These are phyloP conservation scores for Cicer arietinum DNA, from an alignment of 306 rosid genomes.

Conservation along the genomic window DNA sequence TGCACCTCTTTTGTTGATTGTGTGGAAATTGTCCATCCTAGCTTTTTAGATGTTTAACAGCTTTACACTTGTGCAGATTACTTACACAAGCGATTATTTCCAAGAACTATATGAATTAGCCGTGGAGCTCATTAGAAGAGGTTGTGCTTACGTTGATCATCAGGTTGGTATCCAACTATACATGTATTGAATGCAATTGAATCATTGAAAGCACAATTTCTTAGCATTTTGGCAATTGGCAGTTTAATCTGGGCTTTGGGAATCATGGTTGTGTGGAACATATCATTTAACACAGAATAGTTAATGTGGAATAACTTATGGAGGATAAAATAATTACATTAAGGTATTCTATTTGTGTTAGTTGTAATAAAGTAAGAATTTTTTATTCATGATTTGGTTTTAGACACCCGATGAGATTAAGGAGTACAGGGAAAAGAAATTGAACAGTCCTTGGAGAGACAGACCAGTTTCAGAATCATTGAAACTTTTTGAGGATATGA, in stretches of 20 bases:
- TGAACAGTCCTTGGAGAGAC: slow-evolving; percentile 99
- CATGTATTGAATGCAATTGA: slow-evolving; percentile 9
- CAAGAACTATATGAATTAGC: slow-evolving; percentile 93
- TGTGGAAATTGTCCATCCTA: background rate
- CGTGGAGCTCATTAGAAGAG: slow-evolving; percentile 87
- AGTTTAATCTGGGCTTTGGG: slow-evolving; percentile 1
- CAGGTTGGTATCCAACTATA: slow-evolving; percentile 64
- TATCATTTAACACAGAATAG: slow-evolving; percentile 28
- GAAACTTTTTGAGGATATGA: slow-evolving; percentile 92
- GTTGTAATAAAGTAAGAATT: background rate
- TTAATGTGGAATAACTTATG: slow-evolving; percentile 39
- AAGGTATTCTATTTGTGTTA: slow-evolving; percentile 19
- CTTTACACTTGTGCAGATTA: slow-evolving; percentile 61
- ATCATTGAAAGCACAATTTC: slow-evolving; percentile 19
- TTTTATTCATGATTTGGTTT: slow-evolving; percentile 44
- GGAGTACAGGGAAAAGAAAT: slow-evolving; percentile 89
- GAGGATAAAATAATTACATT: slow-evolving; percentile 33
- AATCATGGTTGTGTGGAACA: slow-evolving; percentile 28
- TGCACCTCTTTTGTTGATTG: background rate
- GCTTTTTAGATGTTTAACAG: slow-evolving; percentile 31
- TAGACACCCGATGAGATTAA: slow-evolving; percentile 92
- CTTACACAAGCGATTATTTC: slow-evolving; percentile 94
- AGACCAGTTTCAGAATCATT: slow-evolving; percentile 84
- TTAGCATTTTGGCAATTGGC: slow-evolving; percentile 30
- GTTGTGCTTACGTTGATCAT: slow-evolving; percentile 95